Evolutionary conservation across 768 basidiomycete genomes (phyloP), one percentile per base, ranked within the genome.

Genomic region (Pleurotus cornucopiae): DNA sequence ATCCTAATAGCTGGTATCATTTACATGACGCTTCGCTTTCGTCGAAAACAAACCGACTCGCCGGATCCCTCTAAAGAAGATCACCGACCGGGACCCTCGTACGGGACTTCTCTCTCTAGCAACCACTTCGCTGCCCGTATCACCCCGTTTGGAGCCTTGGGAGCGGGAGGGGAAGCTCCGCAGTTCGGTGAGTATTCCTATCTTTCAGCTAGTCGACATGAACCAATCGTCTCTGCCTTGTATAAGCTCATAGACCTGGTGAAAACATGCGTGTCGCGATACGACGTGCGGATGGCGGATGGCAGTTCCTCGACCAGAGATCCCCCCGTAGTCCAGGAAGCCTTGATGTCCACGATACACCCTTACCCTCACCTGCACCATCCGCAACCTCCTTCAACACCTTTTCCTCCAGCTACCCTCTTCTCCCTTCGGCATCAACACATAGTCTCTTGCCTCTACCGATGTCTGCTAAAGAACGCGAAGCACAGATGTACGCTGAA

Each of bases 211-310:
- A 39, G 25, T 39, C 23, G 4, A 18, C 58, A 6, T 60, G 30
- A 30, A 14, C 37, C 30, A 5, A 37, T 40, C 16, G 39, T 14
- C 34, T 1, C 37, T 3, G 16, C 6, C 56, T 30, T 5, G 14
- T 25, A 25, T 23, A 26, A 84, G 83, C 73, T 37, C 80, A 80
- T 60, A 74, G 65, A 16, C 81, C 82, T 0, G 82, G 82, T 11
- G 64, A 70, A 56, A 77, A 79, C 64, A 84, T 85, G 83, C 82
- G 82, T 18, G 77, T 83, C 39, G 82, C 82, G 1, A 66, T 70
- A 43, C 76, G 81, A 46, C 71, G 77, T 43, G 67, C 76, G 6
- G 80, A 83, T 58, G 82, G 83, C 18, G 77, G 75, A 52, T 85
- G 82, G 83, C 72, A 77, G 45, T 83, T 84, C 59, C 67, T 73